Base-by-base conservation (phyloP, 225 moss, liverwort and hornwort species). In the Lunularia cruciata region DNA sequence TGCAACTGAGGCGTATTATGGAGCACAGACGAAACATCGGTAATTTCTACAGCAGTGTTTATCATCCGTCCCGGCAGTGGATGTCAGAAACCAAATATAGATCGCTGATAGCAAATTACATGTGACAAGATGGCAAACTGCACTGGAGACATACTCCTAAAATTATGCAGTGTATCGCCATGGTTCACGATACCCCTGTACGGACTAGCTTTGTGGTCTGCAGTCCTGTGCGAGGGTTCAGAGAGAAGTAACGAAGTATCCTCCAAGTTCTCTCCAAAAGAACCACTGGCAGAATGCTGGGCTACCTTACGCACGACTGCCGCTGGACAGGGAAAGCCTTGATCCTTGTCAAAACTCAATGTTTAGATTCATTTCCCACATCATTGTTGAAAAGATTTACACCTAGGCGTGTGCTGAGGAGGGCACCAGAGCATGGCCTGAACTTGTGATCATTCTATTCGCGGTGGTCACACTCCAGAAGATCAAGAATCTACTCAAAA, bases 71-170 rank as follows among this genome's bases (percentile, higher is more conserved):
- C n/a, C n/a, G n/a, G n/a, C n/a, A n/a, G n/a, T n/a, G n/a, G n/a
- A n/a, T n/a, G n/a, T n/a, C n/a, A n/a, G n/a, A n/a, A n/a, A n/a
- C n/a, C n/a, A n/a, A n/a, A n/a, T n/a, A n/a, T n/a, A n/a, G n/a
- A n/a, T n/a, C n/a, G n/a, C n/a, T 2, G 39, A 39, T 23, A 14
- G 39, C 0, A 61, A 0, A 61, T 13, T 60, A 61, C 22, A 13
- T 39, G 61, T 61, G 13, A 61, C 40, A 61, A 1, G 61, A 39
- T 61, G 60, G 36, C 60, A 38, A 36, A 37, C 23, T 60, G 35
- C 42, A 61, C 61, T 25, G 39, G 25, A 61, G 5, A 40, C 36
- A 61, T 26, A 36, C 61, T 23, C 39, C 61, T 40, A 38, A 23
- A 37, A 15, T 7, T 38, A 61, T 35, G 12, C 19, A 36, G 7